phyloP scores from a whole-genome alignment of 2,329 filamentous ascomycete genomes.

The Akanthomyces lecanii region DNA sequence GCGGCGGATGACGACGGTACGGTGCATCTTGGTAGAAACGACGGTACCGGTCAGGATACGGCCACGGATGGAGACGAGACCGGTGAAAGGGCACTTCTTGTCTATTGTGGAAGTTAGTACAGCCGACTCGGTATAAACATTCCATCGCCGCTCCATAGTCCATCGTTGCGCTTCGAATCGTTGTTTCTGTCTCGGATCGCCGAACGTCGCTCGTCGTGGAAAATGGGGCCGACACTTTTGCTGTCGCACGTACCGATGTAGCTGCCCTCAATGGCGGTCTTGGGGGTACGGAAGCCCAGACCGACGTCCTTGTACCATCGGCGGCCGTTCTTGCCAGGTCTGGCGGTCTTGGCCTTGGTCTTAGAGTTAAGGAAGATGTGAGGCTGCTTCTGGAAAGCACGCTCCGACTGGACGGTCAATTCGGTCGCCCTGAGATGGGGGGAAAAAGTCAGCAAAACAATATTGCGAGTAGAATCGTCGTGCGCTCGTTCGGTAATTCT shows the following conservation, averaged over 20 bases:
- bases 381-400: constrained; percentile 99
- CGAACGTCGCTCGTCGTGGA: constrained; percentile 10
- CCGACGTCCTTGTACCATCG: constrained; percentile 99
- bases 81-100: constrained; percentile 99
- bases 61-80: constrained; percentile 98
- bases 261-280: constrained; percentile 95
- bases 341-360: constrained; percentile 77
- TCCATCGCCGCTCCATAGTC: not conserved
- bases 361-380: constrained; percentile 99
- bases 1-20: constrained; percentile 97
- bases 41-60: constrained; percentile 99
- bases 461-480: constrained; percentile 6
- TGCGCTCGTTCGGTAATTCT: constrained; percentile 25
- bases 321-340: constrained; percentile 86
- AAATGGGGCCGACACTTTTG: not conserved
- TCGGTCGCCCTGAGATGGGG: constrained; percentile 76
- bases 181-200: not conserved
- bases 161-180: constrained; percentile 9
- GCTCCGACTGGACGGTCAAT: constrained; percentile 99
- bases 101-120: constrained; percentile 52
- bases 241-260: constrained; percentile 84
- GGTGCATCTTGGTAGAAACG: constrained; percentile 99
- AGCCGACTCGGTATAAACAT: not conserved
- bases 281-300: constrained; percentile 98
- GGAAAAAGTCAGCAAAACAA: constrained; percentile 15